Conservation (phyloP, 225 moss, liverwort and hornwort genomes). For the Ulota crispa region DNA sequence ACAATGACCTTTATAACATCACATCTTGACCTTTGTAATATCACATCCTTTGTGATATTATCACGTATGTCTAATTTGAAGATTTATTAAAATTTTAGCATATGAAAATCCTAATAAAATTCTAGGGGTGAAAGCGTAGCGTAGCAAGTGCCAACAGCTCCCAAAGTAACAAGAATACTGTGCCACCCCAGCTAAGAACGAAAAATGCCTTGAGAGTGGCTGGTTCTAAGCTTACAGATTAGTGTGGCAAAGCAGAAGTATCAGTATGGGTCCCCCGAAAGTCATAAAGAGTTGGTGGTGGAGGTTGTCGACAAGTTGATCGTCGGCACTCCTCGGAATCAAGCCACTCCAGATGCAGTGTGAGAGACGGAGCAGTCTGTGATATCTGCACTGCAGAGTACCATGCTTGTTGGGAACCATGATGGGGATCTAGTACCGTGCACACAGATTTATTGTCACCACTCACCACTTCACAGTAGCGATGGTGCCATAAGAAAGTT, state of each 20-base stretch:
- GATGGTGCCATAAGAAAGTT: background rate
- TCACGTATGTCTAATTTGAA: no score
- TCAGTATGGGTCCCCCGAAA: background rate
- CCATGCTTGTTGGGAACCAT: background rate
- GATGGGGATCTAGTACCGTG: background rate
- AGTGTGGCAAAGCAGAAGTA: background rate
- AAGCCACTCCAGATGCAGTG: constrained; percentile 12
- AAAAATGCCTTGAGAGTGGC: no score
- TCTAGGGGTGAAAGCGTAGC: no score
- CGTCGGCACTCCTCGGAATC: background rate
- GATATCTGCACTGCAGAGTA: background rate
- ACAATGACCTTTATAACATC: no score
- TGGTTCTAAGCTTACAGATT: no score
- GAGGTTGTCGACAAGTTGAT: background rate
- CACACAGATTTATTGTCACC: background rate
- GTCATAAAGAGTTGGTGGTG: background rate
- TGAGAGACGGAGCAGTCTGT: background rate
- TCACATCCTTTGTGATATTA: no score
- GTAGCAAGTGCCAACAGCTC: no score
- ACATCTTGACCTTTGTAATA: no score
- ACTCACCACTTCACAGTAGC: background rate
- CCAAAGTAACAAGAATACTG: no score
- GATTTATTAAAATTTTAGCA: no score
- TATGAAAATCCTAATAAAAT: no score
- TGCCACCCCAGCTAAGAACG: no score